Conservation (phyloP, 2,329 filamentous ascomycete genomes). For the Epichloe sylvatica region DNA sequence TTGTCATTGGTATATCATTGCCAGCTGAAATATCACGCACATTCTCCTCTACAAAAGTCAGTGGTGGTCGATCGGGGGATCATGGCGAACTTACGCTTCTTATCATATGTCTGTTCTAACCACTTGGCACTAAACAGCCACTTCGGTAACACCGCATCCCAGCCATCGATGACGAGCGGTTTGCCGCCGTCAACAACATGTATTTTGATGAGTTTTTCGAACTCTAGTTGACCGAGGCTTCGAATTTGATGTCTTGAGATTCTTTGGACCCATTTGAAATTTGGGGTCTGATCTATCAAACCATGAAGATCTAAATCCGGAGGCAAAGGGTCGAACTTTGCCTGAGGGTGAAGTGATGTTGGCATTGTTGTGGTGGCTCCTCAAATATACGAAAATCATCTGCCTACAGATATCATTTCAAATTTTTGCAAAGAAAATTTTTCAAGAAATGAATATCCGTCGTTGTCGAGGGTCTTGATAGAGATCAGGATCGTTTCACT, state of each 20-base stretch:
- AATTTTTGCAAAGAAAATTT: too few species aligned
- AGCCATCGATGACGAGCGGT: conserved; percentile 82
- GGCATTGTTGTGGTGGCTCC: conserved; percentile 45
- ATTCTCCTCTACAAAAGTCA: conserved; percentile 51
- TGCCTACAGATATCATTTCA: background rate
- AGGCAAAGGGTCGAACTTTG: conserved; percentile 82
- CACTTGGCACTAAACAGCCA: conserved; percentile 69
- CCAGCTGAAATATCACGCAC: conserved; percentile 67
- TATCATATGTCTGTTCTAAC: conserved; percentile 65
- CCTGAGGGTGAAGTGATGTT: conserved; percentile 58
- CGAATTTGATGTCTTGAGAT: conserved; percentile 69
- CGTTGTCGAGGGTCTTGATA: background rate
- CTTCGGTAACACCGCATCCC: conserved; percentile 59
- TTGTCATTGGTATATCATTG: conserved; percentile 67
- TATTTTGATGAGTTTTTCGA: conserved; percentile 71
- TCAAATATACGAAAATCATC: background rate
- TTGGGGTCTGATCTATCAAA: conserved; percentile 64
- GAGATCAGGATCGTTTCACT: background rate
- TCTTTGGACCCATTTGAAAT: conserved; percentile 76
- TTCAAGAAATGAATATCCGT: too few species aligned
- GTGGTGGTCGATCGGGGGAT: conserved; percentile 9
- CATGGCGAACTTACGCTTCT: conserved; percentile 48
- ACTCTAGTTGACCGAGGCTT: conserved; percentile 59
- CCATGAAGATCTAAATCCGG: conserved; percentile 66
- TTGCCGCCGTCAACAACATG: conserved; percentile 78